Percentiles rank a stretch among this genome's conserved stretches.
These are phyloP conservation scores for Platanthera zijinensis DNA, from an alignment of 106 monocot species.

Conservation along the genomic window DNA sequence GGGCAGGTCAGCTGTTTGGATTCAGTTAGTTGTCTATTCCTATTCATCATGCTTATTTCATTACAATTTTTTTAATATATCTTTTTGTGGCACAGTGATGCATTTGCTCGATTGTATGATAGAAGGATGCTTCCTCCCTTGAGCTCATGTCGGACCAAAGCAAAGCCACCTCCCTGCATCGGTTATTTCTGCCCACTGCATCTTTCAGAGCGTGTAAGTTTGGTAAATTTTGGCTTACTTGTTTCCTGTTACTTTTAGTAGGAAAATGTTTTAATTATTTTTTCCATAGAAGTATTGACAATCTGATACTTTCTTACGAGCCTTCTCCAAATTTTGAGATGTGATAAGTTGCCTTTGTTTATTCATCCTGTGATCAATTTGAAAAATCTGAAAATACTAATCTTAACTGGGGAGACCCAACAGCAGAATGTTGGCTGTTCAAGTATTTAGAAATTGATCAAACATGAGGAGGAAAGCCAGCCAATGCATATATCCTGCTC, in stretches of 20 bases:
- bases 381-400: not conserved
- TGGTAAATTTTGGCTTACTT: not conserved
- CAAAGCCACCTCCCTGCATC: slow-evolving; percentile 73
- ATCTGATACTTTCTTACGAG: not conserved
- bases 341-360: not conserved
- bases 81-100: slow-evolving; percentile 48
- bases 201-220: slow-evolving; percentile 80
- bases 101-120: slow-evolving; percentile 94
- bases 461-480: not conserved
- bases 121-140: slow-evolving; percentile 90
- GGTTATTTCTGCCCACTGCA: slow-evolving; percentile 86
- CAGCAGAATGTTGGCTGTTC: not conserved
- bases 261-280: too few relatives aligned
- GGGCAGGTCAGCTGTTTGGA: slow-evolving; percentile 56
- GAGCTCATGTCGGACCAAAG: slow-evolving; percentile 57
- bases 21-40: not conserved
- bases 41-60: not conserved
- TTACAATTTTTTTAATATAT: slow-evolving; percentile 8
- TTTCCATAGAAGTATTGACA: not conserved
- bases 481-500: not conserved
- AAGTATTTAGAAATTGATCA: not conserved
- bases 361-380: not conserved
- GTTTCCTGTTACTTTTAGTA: not conserved
- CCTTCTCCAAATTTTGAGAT: not conserved
- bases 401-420: not conserved